Conservation (phyloP, 1,284 basidiomycete genomes). For the Tilletia caries region DNA sequence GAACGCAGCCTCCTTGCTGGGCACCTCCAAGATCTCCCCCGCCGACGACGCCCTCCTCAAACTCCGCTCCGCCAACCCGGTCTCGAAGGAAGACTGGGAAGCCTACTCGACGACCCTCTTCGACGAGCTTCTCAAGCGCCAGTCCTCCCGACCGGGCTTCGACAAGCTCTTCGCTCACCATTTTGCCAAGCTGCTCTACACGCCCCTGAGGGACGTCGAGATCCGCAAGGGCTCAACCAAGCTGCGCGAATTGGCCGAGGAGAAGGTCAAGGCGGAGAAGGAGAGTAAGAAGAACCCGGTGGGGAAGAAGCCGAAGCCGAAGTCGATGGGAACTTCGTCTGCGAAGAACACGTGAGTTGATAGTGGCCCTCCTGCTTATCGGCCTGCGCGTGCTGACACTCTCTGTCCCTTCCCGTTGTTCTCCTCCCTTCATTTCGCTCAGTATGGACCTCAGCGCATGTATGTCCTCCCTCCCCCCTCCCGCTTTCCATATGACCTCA, state of each 20-base stretch:
- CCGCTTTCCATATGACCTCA: not conserved
- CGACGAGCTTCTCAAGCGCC: slow-evolving; percentile 35
- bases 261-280: slow-evolving; percentile 46
- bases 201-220: slow-evolving; percentile 44
- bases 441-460: slow-evolving; percentile 44
- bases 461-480: slow-evolving; percentile 16
- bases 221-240: slow-evolving; percentile 40
- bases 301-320: slow-evolving; percentile 41
- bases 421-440: not conserved
- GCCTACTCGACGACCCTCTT: slow-evolving; percentile 32
- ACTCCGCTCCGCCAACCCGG: slow-evolving; percentile 32
- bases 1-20: slow-evolving; percentile 48
- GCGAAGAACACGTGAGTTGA: slow-evolving; percentile 45
- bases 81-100: slow-evolving; percentile 50
- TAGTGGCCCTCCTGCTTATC: not conserved
- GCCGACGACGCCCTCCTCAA: slow-evolving; percentile 21
- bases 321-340: slow-evolving; percentile 42
- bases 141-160: slow-evolving; percentile 40
- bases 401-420: not conserved
- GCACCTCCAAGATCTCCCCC: slow-evolving; percentile 31
- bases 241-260: slow-evolving; percentile 45
- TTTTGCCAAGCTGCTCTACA: slow-evolving; percentile 29
- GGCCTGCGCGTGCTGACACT: not conserved
- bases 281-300: slow-evolving; percentile 45
- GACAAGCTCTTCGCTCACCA: slow-evolving; percentile 48